Conservation (phyloP, 1,284 basidiomycete species). For the Phlebopus sp. region DNA sequence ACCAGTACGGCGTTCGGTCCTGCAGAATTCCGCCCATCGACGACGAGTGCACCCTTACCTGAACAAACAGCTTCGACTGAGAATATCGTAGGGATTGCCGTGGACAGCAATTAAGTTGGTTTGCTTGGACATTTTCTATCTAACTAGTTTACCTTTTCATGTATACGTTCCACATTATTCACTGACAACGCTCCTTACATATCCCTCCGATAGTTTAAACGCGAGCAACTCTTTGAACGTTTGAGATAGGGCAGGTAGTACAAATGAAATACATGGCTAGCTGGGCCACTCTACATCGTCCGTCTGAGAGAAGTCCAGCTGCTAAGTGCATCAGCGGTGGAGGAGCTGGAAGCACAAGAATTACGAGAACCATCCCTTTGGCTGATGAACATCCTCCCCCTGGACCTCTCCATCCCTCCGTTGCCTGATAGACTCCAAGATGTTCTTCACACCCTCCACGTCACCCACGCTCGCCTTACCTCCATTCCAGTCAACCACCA, state of each 20-base stretch:
- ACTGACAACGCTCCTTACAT: background rate
- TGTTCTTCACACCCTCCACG: conserved; percentile 60
- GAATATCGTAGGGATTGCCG: too few species aligned
- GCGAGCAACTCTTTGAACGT: background rate
- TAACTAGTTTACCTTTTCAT: background rate
- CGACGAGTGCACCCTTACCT: too few species aligned
- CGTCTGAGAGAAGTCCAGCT: too few species aligned
- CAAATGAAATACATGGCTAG: background rate
- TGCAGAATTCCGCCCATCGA: too few species aligned
- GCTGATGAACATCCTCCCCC: conserved; percentile 38
- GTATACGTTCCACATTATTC: background rate
- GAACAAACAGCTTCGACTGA: too few species aligned
- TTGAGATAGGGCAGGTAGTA: background rate
- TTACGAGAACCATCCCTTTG: conserved; percentile 52
- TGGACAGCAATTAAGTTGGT: background rate
- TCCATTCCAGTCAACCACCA: conserved; percentile 76
- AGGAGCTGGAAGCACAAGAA: background rate
- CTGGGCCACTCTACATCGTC: background rate
- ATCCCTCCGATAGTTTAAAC: background rate
- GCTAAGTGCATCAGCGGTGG: too few species aligned
- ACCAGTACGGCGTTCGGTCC: too few species aligned
- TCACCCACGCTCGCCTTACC: conserved; percentile 64
- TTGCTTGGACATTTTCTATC: background rate
- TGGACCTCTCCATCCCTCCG: conserved; percentile 59
- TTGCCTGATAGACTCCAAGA: conserved; percentile 61